These are phyloP conservation scores for Peronospora belbahrii DNA, from an alignment of 352 stramenopile species.

Conservation along the genomic window DNA sequence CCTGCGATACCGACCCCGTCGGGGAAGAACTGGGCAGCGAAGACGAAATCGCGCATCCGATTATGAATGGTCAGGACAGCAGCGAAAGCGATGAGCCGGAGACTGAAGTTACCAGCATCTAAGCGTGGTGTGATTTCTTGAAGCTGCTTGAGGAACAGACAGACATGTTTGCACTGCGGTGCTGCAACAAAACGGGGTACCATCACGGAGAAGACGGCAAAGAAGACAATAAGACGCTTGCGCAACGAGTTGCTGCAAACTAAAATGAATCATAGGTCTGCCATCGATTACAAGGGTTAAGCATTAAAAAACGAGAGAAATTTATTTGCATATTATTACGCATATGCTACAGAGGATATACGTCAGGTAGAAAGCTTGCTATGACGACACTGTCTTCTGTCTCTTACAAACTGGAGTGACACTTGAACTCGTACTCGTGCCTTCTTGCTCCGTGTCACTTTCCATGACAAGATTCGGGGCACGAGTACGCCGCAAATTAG, in stretches of 20 bases:
- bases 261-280: background rate
- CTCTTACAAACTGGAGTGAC: conserved; percentile 18
- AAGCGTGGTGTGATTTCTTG: conserved; percentile 11
- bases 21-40: conserved; percentile 49
- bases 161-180: conserved; percentile 11
- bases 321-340: conserved; percentile 11
- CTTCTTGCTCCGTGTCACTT: conserved; percentile 27
- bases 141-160: conserved; percentile 6
- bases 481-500: conserved; percentile 7
- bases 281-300: background rate
- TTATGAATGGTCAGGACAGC: conserved; percentile 48
- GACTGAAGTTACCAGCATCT: conserved; percentile 34
- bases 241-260: background rate
- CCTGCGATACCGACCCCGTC: conserved; percentile 45
- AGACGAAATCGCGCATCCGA: conserved; percentile 37
- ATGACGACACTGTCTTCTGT: conserved; percentile 22
- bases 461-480: conserved; percentile 22
- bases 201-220: conserved; percentile 15
- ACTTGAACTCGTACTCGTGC: conserved; percentile 3
- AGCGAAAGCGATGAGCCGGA: conserved; percentile 66
- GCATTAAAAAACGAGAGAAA: background rate
- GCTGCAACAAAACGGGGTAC: conserved; percentile 26
- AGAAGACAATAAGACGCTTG: background rate
- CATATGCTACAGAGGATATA: conserved; percentile 23
- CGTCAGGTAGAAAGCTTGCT: conserved; percentile 4